phyloP scores from a whole-genome alignment of 345 rosid species.

The Syzygium jambos region DNA sequence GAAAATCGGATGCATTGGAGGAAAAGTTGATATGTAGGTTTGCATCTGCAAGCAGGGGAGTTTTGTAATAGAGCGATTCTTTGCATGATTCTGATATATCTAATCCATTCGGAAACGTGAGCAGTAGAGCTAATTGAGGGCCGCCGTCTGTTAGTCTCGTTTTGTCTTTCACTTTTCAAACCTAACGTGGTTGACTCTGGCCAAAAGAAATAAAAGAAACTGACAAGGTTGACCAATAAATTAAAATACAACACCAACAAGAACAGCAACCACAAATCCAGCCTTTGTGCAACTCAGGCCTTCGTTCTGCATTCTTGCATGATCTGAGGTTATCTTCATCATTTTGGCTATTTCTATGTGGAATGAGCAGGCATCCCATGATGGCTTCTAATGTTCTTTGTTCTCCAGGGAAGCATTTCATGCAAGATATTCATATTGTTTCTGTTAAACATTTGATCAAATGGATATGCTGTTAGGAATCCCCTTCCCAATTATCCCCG shows the following conservation, averaged over 20 bases:
- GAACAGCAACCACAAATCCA: background rate
- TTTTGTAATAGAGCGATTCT: background rate
- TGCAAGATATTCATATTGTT: background rate
- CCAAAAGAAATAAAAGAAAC: background rate
- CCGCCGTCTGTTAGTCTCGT: background rate
- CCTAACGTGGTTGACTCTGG: background rate
- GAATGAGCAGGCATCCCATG: background rate
- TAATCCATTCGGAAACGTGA: background rate
- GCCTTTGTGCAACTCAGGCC: background rate
- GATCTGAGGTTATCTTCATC: background rate
- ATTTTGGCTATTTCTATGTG: background rate
- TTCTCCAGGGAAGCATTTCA: background rate
- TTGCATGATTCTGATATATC: background rate
- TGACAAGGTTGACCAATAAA: background rate
- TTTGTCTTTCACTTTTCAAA: background rate
- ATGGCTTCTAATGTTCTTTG: background rate
- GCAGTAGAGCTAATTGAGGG: background rate
- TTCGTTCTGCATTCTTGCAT: background rate
- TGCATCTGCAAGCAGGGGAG: background rate
- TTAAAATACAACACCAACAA: background rate
- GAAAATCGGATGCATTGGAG: background rate
- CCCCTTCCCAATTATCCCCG: slow-evolving; percentile 33
- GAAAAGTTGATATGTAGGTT: background rate
- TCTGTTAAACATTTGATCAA: background rate
- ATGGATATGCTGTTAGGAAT: slow-evolving; percentile 52